Conservation (phyloP, 805 yeast species). For the Candida awuae region DNA sequence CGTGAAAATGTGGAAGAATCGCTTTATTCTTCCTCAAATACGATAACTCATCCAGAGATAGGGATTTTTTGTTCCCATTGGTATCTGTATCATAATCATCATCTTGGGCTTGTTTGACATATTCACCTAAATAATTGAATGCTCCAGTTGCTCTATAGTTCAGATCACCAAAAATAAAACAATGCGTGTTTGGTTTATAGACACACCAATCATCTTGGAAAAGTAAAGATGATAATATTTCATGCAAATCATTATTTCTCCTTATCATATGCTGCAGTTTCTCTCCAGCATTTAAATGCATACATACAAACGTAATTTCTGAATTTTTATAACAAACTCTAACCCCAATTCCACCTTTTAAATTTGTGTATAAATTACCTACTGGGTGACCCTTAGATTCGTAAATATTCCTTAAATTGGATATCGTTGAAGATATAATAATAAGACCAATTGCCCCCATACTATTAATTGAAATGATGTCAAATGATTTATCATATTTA, state of each 20-base stretch:
- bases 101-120: too few species aligned
- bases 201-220: conserved; percentile 51
- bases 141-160: conserved; percentile 55
- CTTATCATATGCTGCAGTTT: conserved; percentile 40
- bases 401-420: conserved; percentile 18
- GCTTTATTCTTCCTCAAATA: conserved; percentile 33
- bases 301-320: conserved; percentile 53
- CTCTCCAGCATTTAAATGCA: conserved; percentile 76
- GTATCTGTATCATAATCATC: neutral
- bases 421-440: conserved; percentile 35
- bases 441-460: conserved; percentile 54
- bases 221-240: conserved; percentile 44
- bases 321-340: conserved; percentile 34
- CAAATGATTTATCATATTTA: conserved; percentile 32
- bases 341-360: conserved; percentile 70
- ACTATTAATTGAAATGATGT: conserved; percentile 36
- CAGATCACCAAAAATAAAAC: conserved; percentile 77
- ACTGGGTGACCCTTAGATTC: conserved; percentile 33
- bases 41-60: conserved; percentile 42
- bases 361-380: conserved; percentile 53
- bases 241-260: conserved; percentile 47
- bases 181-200: conserved; percentile 46
- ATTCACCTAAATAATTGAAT: neutral
- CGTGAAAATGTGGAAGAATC: conserved; percentile 57
- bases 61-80: conserved; percentile 4